Percentiles rank a stretch among this genome's conserved stretches.
These are phyloP conservation scores for Gastrodia elata DNA, from an alignment of 106 monocot species.

Conservation along the genomic window DNA sequence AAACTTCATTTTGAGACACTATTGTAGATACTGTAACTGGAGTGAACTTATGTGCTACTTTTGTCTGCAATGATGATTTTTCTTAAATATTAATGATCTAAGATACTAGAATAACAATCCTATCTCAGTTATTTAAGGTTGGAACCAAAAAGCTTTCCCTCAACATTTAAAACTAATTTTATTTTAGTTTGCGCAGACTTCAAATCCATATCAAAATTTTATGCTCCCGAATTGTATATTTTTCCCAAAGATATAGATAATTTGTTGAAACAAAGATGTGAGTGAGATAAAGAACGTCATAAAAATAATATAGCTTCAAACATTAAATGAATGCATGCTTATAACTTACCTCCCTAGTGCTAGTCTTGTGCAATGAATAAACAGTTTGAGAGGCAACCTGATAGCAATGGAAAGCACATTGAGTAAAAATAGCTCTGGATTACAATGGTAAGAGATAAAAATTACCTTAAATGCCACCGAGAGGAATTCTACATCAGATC, in stretches of 20 bases:
- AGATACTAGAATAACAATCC: not conserved
- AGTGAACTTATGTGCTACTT: too few species aligned
- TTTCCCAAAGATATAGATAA: not conserved
- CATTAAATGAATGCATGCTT: not conserved
- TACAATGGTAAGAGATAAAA: not conserved
- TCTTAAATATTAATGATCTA: too few species aligned
- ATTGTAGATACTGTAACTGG: too few species aligned
- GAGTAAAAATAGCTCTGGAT: not conserved
- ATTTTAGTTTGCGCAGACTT: not conserved
- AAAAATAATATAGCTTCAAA: not conserved
- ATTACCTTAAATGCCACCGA: slow-evolving; percentile 66
- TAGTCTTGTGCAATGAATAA: slow-evolving; percentile 94
- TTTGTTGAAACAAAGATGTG: not conserved
- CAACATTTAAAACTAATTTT: not conserved
- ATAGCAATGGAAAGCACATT: slow-evolving; percentile 3
- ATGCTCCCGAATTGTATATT: not conserved
- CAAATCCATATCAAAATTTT: not conserved
- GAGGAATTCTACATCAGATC: slow-evolving; percentile 89
- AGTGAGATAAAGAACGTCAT: not conserved
- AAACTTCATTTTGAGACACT: too few species aligned
- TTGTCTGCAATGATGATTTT: too few species aligned
- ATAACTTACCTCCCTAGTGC: slow-evolving; percentile 78
- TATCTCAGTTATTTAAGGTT: not conserved
- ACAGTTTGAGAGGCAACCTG: slow-evolving; percentile 87
- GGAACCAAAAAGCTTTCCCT: not conserved